A percentile compares a stretch with the other conserved stretches of the same genome.
phyloP scores from a whole-genome alignment of 2,329 filamentous ascomycete genomes.

The Pseudonectria buxi region DNA sequence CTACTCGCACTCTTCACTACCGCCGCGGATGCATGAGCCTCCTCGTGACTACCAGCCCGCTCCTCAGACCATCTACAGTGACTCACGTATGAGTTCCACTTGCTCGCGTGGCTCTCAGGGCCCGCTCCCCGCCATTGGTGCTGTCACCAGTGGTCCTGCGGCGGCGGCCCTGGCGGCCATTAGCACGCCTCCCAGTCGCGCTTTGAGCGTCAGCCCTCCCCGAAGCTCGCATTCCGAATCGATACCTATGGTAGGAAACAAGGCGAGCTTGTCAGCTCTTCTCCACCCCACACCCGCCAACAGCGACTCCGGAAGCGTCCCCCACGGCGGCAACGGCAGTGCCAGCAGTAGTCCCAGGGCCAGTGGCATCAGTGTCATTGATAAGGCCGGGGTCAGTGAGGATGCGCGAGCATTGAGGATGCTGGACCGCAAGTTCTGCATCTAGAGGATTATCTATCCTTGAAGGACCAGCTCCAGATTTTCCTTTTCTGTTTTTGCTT shows the following conservation, averaged over 20 bases:
- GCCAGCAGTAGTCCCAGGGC: constrained; percentile 34
- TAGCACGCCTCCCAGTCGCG: constrained; percentile 38
- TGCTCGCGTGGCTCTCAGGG: constrained; percentile 34
- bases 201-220: constrained; percentile 43
- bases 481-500: constrained; percentile 7
- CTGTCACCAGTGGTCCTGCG: constrained; percentile 24
- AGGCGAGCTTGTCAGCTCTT: constrained; percentile 42
- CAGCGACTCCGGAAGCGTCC: constrained; percentile 40
- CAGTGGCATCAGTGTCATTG: constrained; percentile 18
- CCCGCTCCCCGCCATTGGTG: constrained; percentile 36
- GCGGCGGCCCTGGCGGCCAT: constrained; percentile 23
- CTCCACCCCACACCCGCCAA: constrained; percentile 43
- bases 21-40: constrained; percentile 31
- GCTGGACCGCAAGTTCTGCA: constrained; percentile 52
- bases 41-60: constrained; percentile 40
- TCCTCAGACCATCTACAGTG: constrained; percentile 34
- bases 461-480: background rate
- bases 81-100: constrained; percentile 29
- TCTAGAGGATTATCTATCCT: constrained; percentile 19
- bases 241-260: constrained; percentile 23
- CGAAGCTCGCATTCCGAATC: constrained; percentile 33
- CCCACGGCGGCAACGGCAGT: constrained; percentile 34
- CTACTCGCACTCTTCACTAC: constrained; percentile 29
- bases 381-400: constrained; percentile 46
- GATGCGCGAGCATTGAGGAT: constrained; percentile 60